Percentiles rank a stretch among this genome's conserved stretches.
Conservation (phyloP, 129 eudicot genomes). For the Artemisia argyi region DNA sequence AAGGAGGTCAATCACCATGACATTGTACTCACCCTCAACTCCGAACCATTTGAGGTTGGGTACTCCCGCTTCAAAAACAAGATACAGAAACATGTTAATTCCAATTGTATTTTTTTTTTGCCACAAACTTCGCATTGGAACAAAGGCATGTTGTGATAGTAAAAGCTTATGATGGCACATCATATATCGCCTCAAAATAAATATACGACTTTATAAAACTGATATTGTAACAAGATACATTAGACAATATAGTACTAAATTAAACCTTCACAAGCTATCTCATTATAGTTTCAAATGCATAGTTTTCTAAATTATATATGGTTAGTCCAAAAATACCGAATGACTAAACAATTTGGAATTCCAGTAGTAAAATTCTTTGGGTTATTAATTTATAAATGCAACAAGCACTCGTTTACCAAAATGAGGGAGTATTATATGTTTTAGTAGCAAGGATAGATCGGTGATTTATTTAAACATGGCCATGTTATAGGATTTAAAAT, state of each 20-base stretch:
- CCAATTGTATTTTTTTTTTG: not conserved
- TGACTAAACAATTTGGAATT: not conserved
- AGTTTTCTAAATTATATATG: too few relatives aligned
- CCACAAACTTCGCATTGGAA: not conserved
- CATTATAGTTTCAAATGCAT: too few relatives aligned
- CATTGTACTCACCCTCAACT: slow-evolving; percentile 90
- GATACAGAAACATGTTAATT: slow-evolving; percentile 15
- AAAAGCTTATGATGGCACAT: not conserved
- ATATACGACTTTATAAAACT: not conserved
- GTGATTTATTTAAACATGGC: not conserved
- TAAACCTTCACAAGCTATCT: not conserved
- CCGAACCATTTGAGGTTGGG: slow-evolving; percentile 96
- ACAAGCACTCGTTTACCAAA: not conserved
- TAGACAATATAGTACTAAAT: not conserved
- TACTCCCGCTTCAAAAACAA: slow-evolving; percentile 67
- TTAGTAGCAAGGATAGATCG: not conserved
- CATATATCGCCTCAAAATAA: not conserved
- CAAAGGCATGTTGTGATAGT: not conserved
- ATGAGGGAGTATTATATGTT: not conserved
- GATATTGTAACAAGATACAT: not conserved
- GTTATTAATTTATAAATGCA: too few relatives aligned
- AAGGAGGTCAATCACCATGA: slow-evolving; percentile 98
- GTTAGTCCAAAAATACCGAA: too few relatives aligned
- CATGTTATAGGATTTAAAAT: not conserved
- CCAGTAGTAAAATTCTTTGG: not conserved